Evolutionary conservation across 2,329 filamentous ascomycete species (phyloP).

Genomic region (Phyllosticta capitalensis): DNA sequence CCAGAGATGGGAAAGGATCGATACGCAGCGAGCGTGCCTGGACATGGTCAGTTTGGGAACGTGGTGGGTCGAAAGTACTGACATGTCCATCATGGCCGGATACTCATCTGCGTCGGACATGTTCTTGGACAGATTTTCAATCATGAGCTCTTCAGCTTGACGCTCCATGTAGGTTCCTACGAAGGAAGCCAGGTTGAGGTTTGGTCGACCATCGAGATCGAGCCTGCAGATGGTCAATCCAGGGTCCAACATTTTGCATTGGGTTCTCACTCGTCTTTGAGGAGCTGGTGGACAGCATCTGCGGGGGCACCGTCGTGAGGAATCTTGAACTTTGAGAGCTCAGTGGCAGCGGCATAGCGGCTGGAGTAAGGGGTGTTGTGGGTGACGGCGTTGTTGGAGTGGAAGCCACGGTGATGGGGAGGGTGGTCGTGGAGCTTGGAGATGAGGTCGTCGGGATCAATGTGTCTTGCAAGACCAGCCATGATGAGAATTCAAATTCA

Average conservation of each 20-base stretch:
- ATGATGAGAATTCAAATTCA: neutral
- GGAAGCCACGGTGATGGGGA: conserved; percentile 28
- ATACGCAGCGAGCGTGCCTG: conserved; percentile 59
- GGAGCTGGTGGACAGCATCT: conserved; percentile 55
- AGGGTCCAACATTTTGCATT: neutral
- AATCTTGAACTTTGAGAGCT: conserved; percentile 52
- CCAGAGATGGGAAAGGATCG: conserved; percentile 60
- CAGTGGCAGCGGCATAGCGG: conserved; percentile 44
- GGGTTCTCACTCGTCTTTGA: conserved; percentile 29
- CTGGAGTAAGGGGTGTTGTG: conserved; percentile 50
- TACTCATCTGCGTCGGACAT: conserved; percentile 54
- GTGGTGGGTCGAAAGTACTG: conserved; percentile 40
- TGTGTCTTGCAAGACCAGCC: conserved; percentile 23
- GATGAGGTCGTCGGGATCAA: conserved; percentile 46
- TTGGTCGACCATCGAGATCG: conserved; percentile 56
- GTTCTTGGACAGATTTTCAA: conserved; percentile 61
- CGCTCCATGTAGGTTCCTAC: conserved; percentile 65
- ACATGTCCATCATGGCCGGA: conserved; percentile 29
- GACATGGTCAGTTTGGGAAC: neutral
- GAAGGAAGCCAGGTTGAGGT: conserved; percentile 59
- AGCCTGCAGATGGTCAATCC: conserved; percentile 21
- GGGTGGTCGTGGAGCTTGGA: conserved; percentile 41
- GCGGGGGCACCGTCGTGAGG: conserved; percentile 49
- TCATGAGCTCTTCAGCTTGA: conserved; percentile 54
- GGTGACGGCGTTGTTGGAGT: conserved; percentile 32